Evolutionary conservation across 2,329 filamentous ascomycete genomes (phyloP).

Genomic region (Scleromitrula shiraiana): DNA sequence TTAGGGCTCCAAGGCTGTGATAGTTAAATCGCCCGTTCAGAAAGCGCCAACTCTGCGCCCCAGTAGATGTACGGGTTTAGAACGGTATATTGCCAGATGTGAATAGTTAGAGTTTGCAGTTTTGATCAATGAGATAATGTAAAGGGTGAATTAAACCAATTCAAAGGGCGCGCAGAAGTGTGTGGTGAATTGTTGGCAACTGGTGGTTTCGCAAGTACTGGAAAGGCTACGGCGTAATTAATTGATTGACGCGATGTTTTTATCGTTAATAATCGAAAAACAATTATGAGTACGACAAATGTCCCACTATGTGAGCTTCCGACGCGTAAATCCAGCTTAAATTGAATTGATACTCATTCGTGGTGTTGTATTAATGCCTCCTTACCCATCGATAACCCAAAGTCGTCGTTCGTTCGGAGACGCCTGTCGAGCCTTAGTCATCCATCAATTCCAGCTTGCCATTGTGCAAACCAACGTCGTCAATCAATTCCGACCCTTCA

Average conservation of each 20-base stretch:
- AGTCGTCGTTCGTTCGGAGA: conserved; percentile 18
- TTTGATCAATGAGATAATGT: background rate
- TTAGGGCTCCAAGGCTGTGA: background rate
- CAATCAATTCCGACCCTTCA: conserved; percentile 7
- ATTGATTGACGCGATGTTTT: conserved; percentile 21
- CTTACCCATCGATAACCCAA: conserved; percentile 11
- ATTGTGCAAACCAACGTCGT: conserved; percentile 20
- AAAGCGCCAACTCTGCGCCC: background rate
- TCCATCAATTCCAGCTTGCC: conserved; percentile 2
- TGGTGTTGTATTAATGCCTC: conserved; percentile 23
- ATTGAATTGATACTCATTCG: conserved; percentile 19
- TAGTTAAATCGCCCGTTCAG: background rate
- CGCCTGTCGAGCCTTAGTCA: conserved; percentile 13
- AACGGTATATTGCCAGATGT: background rate
- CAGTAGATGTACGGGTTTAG: background rate
- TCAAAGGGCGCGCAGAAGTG: conserved; percentile 1
- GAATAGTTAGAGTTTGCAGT: background rate
- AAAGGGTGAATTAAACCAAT: background rate
- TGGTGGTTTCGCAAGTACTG: conserved; percentile 9
- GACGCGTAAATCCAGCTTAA: conserved; percentile 29
- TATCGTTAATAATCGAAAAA: conserved; percentile 14
- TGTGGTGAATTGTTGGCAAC: conserved; percentile 9
- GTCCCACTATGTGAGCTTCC: conserved; percentile 18
- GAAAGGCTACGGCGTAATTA: background rate
- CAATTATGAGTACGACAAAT: conserved; percentile 19